These are phyloP conservation scores for Aspergillus fischeri DNA, from an alignment of 2,329 filamentous ascomycete genomes.

Conservation along the genomic window DNA sequence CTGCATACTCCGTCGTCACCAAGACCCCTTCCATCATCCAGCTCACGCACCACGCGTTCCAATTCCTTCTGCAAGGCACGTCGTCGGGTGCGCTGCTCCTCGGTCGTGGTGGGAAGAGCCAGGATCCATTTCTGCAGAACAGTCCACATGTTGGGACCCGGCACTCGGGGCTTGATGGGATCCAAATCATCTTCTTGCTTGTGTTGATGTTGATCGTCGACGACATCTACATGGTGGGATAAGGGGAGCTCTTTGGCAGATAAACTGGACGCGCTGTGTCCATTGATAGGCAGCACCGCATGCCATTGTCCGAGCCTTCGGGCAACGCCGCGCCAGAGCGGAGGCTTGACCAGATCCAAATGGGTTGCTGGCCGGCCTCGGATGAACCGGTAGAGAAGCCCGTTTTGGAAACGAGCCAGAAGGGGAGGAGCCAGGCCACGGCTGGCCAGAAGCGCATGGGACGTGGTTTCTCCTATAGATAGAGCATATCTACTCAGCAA, in stretches of 20 bases:
- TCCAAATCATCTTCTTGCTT: slow-evolving; percentile 14
- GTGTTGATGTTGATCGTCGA: slow-evolving; percentile 11
- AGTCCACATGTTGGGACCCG: slow-evolving; percentile 85
- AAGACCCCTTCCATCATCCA: slow-evolving; percentile 73
- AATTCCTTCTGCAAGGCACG: slow-evolving; percentile 70
- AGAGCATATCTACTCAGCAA: slow-evolving; percentile 29
- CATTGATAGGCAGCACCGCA: slow-evolving; percentile 59
- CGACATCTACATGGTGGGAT: slow-evolving; percentile 19
- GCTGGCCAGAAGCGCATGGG: slow-evolving; percentile 81
- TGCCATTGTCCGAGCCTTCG: slow-evolving; percentile 89
- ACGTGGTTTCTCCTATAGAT: slow-evolving; percentile 54
- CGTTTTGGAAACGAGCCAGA: slow-evolving; percentile 89
- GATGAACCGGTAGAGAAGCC: slow-evolving; percentile 90
- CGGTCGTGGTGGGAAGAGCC: slow-evolving; percentile 71
- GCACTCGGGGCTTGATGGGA: slow-evolving; percentile 59
- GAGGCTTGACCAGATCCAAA: slow-evolving; percentile 69
- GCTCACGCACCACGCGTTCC: slow-evolving; percentile 61
- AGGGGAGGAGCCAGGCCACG: slow-evolving; percentile 80
- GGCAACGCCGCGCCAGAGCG: slow-evolving; percentile 79
- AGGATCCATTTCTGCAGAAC: slow-evolving; percentile 95
- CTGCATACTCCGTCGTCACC: slow-evolving; percentile 64
- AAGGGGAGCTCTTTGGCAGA: slow-evolving; percentile 15
- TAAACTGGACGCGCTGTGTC: slow-evolving; percentile 31
- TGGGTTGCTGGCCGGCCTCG: slow-evolving; percentile 75
- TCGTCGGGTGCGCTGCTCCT: slow-evolving; percentile 64